Evolutionary conservation across 2,329 filamentous ascomycete genomes (phyloP), one percentile per base, ranked within the genome.

Genomic region (Cytospora leucostoma): DNA sequence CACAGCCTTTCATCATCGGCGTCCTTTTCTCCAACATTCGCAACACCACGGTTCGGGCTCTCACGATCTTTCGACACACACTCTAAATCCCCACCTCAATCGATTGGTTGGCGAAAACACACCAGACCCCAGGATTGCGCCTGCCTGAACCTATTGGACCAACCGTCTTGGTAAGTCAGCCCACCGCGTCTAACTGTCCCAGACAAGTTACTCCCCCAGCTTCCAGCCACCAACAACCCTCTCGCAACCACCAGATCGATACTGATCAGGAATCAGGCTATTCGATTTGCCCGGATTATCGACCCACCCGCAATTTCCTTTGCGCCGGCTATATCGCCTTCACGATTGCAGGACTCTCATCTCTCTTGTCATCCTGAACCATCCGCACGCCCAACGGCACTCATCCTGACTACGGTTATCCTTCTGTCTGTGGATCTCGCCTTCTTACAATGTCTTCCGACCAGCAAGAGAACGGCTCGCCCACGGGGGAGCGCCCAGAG

Each of bases 401-500:
- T 2, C 15, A n/a, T 19, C 19, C n/a, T 12, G 19, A 47, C 44
- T n/a, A 21, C 44, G n/a, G n/a, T 44, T 8, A 49, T 55, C 38
- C 32, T 49, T n/a, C 27, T 61, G n/a, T 27, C 32, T 51, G 32
- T 49, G 32, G 27, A 32, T 32, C 33, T 54, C 21, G 11, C 21
- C 17, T 38, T 17, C 12, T 21, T 17, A 13, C 17, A 34, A 76
- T 62, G 40, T 86, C 85, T 82, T 80, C 81, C 60, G 78, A 80
- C 66, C 79, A 82, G 71, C 78, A 82, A 68, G 79, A 85, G 65
- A 80, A 80, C 67, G 80, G 80, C 68, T 77, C 78, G 70, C 79
- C 80, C 61, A 71, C 73, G 59, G 76, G 75, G 50, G 75, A 75
- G 67, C 75, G 76, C 61, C 71, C 69, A 57, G 74, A 79, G 59